Evolutionary conservation across 179 eudicot genomes (phyloP).

Genomic region (Heliamphora pulchella): DNA sequence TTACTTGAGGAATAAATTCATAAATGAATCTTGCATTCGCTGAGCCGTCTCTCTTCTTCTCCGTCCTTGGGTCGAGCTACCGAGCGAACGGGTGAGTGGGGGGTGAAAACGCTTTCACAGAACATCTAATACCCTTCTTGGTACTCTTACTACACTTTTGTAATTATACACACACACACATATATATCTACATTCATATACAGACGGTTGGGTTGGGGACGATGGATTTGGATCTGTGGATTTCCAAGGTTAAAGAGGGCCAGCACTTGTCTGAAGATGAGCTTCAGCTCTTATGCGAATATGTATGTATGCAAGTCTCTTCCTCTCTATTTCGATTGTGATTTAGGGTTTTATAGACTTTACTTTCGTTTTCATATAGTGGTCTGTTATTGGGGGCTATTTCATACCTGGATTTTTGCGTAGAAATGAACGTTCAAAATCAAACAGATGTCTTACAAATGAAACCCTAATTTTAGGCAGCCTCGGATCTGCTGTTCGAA

Average conservation of each 20-base stretch:
- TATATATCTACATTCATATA: background rate
- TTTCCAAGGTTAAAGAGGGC: slow-evolving; percentile 74
- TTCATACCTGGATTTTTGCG: background rate
- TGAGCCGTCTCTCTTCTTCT: background rate
- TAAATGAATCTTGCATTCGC: background rate
- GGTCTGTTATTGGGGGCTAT: background rate
- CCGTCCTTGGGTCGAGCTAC: slow-evolving; percentile 8
- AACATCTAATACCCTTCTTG: background rate
- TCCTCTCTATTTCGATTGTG: background rate
- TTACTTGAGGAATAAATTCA: background rate
- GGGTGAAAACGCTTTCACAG: background rate
- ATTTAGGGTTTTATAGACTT: slow-evolving; percentile 5
- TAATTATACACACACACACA: background rate
- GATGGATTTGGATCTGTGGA: slow-evolving; percentile 90
- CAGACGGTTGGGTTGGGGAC: background rate
- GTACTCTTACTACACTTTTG: background rate
- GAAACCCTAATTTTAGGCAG: background rate
- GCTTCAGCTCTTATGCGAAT: slow-evolving; percentile 85
- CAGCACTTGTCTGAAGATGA: slow-evolving; percentile 84
- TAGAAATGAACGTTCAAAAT: background rate
- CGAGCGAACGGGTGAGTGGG: background rate
- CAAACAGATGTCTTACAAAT: background rate
- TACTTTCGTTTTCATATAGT: background rate
- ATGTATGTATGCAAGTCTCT: slow-evolving; percentile 29
- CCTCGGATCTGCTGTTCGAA: background rate